Base-by-base conservation (phyloP, 257 asterid species). In the Misopates orontium region DNA sequence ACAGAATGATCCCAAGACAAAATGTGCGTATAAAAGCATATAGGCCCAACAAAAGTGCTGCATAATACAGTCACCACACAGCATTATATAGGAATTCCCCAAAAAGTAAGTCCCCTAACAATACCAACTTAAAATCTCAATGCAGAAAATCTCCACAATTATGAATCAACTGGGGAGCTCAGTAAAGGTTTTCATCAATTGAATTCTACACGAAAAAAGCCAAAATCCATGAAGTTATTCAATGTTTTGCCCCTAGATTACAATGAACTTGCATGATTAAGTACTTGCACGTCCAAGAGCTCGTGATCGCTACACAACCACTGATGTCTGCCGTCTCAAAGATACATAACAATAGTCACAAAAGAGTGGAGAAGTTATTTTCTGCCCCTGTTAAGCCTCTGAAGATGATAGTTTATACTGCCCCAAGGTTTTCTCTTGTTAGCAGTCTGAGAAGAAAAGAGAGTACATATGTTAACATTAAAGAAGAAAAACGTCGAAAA, bases 381-480 rank as follows among this genome's bases (percentile, higher is more conserved):
- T 75, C 85, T 84, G 23, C 79, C 88, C 82, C 75, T 83, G 83
- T 66, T 81, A 54, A 93, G 97, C 96, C 85, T 86, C 85, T 86
- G 97, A 56, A 93, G 89, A 67, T 93, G 99, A 80, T 87, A 82
- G 76, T 93, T 87, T 49, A 93, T 83, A 85, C 95, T 90, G 64
- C 95, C 95, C 81, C 79, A 84, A 12, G 96, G 82, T 73, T 87
- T 90, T 73, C 77, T 75, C 71, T 83, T 84, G 65, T 78, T 83
- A 72, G 77, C 76, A 58, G 81, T 75, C 97, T 93, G 92, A 73
- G 64, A 16, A 61, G 69, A 40, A 19, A 19, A 51, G 20, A 55
- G 63, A 56, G n/a, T 8, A 45, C 61, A 66, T 25, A 57, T 36
- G 51, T 50, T 11, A 64, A 41, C 19, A 16, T 47, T 14, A 72